These are phyloP conservation scores for Thecamonas trahens DNA, from an alignment of 78 protist species.

Conservation along the genomic window DNA sequence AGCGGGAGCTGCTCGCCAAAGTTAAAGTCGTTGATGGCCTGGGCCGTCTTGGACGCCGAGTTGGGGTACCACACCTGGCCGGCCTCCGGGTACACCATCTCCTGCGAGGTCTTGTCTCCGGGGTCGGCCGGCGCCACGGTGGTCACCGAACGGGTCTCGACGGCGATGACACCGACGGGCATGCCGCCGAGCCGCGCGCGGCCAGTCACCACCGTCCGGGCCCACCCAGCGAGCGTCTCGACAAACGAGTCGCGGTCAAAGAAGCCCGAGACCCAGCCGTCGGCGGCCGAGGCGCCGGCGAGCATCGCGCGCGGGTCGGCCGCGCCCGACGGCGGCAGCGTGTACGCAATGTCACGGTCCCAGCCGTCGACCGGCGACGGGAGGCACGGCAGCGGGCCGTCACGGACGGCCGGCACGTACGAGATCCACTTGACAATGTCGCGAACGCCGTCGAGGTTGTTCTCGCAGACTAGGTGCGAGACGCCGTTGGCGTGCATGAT, in stretches of 20 bases:
- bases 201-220: slow-evolving; percentile 88
- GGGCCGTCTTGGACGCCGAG: slow-evolving; percentile 93
- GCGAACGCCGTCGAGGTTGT: slow-evolving; percentile 75
- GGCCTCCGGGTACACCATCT: slow-evolving; percentile 42
- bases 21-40: slow-evolving; percentile 85
- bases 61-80: slow-evolving; percentile 98
- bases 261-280: slow-evolving; percentile 73
- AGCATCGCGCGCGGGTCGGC: slow-evolving; percentile 84
- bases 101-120: slow-evolving; percentile 43
- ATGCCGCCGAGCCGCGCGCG: slow-evolving; percentile 94
- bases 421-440: slow-evolving; percentile 75
- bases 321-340: slow-evolving; percentile 53
- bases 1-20: slow-evolving; percentile 82
- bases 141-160: slow-evolving; percentile 81
- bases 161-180: slow-evolving; percentile 91
- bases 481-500: slow-evolving; percentile 96
- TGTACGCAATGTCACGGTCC: slow-evolving; percentile 57
- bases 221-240: slow-evolving; percentile 91
- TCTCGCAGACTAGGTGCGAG: slow-evolving; percentile 62
- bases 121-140: slow-evolving; percentile 67
- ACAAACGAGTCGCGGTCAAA: slow-evolving; percentile 82
- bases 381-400: slow-evolving; percentile 32
- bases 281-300: slow-evolving; percentile 38
- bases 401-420: slow-evolving; percentile 58
- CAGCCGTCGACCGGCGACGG: slow-evolving; percentile 51